A percentile compares a stretch with the other conserved stretches of the same genome.
These are phyloP conservation scores for Centrapalus pauciflorus DNA, from an alignment of 129 eudicot genomes.

Conservation along the genomic window DNA sequence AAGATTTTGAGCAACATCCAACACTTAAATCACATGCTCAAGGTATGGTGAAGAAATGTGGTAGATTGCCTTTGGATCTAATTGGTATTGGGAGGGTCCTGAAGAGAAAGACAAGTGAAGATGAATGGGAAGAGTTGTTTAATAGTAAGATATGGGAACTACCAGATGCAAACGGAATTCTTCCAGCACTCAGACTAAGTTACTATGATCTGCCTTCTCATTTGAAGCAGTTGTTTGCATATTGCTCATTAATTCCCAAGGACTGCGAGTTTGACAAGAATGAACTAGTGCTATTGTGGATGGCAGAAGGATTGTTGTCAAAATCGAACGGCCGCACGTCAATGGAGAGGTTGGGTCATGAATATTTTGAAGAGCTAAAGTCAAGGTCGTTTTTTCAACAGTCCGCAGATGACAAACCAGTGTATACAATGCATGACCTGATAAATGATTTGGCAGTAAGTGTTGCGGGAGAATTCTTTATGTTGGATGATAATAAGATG, in stretches of 20 bases:
- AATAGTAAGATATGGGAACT: slow-evolving; percentile 29
- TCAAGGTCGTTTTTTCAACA: slow-evolving; percentile 16
- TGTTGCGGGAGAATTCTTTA: slow-evolving; percentile 21
- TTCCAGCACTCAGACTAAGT: slow-evolving; percentile 32
- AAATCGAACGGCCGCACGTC: background rate
- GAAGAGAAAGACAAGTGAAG: background rate
- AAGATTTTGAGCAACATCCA: slow-evolving; percentile 8
- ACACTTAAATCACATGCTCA: slow-evolving; percentile 21
- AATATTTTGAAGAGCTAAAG: slow-evolving; percentile 7
- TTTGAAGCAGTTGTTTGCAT: slow-evolving; percentile 31
- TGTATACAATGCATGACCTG: slow-evolving; percentile 23
- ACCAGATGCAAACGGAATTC: background rate
- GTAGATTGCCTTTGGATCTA: slow-evolving; percentile 33
- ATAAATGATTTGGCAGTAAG: slow-evolving; percentile 20
- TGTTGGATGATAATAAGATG: slow-evolving; percentile 8
- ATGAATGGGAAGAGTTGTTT: slow-evolving; percentile 26
- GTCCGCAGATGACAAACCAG: background rate
- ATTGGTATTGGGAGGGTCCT: slow-evolving; percentile 29
- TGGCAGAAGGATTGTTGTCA: slow-evolving; percentile 17
- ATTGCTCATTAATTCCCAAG: slow-evolving; percentile 29
- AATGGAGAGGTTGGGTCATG: slow-evolving; percentile 21
- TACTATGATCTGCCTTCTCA: slow-evolving; percentile 34
- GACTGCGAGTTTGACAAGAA: slow-evolving; percentile 14
- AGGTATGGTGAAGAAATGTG: slow-evolving; percentile 29
- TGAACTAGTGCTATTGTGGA: background rate